Conservation (phyloP, 2,329 filamentous ascomycete genomes). For the Bipolaris sorokiniana region DNA sequence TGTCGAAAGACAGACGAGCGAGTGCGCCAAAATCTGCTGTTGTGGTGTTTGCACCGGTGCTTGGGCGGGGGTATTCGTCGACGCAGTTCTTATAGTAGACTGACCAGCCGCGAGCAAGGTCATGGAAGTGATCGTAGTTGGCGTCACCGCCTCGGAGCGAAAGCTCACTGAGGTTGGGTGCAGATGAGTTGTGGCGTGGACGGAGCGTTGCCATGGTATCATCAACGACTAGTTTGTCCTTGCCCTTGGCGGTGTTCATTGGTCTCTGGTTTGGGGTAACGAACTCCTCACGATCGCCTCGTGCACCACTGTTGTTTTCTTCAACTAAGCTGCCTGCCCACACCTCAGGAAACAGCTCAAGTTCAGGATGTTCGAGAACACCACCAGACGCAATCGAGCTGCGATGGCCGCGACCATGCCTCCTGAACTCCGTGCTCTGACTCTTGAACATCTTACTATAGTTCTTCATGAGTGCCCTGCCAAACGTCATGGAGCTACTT, state of each 20-base stretch:
- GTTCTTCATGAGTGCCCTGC: constrained; percentile 51
- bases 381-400: constrained; percentile 52
- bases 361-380: constrained; percentile 54
- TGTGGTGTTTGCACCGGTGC: constrained; percentile 22
- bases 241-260: constrained; percentile 13
- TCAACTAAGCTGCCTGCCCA: constrained; percentile 28
- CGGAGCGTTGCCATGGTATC: constrained; percentile 37
- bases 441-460: constrained; percentile 54
- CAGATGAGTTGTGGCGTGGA: constrained; percentile 31
- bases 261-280: not conserved
- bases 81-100: constrained; percentile 47
- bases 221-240: constrained; percentile 20
- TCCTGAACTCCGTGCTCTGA: constrained; percentile 48
- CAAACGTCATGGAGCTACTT: constrained; percentile 53
- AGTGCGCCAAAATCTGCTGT: constrained; percentile 24
- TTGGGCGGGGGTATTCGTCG: constrained; percentile 34
- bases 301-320: constrained; percentile 5
- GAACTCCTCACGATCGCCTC: not conserved
- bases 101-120: constrained; percentile 43
- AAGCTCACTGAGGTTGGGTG: constrained; percentile 25
- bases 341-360: constrained; percentile 54
- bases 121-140: constrained; percentile 16
- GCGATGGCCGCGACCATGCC: constrained; percentile 53
- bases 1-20: constrained; percentile 29
- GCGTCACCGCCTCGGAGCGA: constrained; percentile 19